Evolutionary conservation across 2,329 filamentous ascomycete species (phyloP).

Genomic region (Nigrograna mackinnonii): DNA sequence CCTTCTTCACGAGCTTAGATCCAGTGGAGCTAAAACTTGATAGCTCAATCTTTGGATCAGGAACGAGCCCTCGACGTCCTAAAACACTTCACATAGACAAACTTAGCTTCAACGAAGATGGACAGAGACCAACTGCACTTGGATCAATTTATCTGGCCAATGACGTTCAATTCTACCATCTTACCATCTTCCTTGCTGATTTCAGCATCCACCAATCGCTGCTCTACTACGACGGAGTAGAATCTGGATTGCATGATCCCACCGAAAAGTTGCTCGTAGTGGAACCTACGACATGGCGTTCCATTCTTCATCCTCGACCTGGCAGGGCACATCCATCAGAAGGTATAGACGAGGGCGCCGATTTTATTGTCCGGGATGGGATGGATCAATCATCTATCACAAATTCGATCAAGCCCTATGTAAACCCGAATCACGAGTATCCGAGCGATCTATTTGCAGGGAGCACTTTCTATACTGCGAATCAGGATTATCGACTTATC

Average conservation of each 20-base stretch:
- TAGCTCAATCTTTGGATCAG: not conserved
- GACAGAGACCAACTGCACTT: slow-evolving; percentile 2
- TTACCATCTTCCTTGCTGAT: slow-evolving; percentile 24
- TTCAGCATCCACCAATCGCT: slow-evolving; percentile 29
- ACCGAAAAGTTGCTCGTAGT: slow-evolving; percentile 6
- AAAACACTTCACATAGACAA: slow-evolving; percentile 20
- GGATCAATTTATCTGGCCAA: slow-evolving; percentile 16
- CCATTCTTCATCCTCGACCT: slow-evolving; percentile 7
- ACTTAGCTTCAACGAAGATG: slow-evolving; percentile 18
- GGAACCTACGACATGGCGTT: slow-evolving; percentile 20
- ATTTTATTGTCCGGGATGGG: slow-evolving; percentile 32
- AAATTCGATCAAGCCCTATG: too few species aligned
- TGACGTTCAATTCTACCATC: slow-evolving; percentile 27
- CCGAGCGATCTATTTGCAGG: too few species aligned
- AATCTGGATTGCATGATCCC: too few species aligned
- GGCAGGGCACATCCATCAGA: not conserved
- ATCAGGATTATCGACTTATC: too few species aligned
- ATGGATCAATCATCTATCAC: slow-evolving; percentile 11
- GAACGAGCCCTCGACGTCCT: slow-evolving; percentile 11
- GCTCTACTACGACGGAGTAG: slow-evolving; percentile 11
- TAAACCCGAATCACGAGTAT: too few species aligned
- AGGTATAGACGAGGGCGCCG: slow-evolving; percentile 19
- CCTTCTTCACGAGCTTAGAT: slow-evolving; percentile 24
- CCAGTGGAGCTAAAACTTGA: slow-evolving; percentile 23
- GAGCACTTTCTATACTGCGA: too few species aligned